Base-by-base conservation (phyloP, 202 grass and related monocot species). In the Bolboschoenoplectus hybrid region DNA sequence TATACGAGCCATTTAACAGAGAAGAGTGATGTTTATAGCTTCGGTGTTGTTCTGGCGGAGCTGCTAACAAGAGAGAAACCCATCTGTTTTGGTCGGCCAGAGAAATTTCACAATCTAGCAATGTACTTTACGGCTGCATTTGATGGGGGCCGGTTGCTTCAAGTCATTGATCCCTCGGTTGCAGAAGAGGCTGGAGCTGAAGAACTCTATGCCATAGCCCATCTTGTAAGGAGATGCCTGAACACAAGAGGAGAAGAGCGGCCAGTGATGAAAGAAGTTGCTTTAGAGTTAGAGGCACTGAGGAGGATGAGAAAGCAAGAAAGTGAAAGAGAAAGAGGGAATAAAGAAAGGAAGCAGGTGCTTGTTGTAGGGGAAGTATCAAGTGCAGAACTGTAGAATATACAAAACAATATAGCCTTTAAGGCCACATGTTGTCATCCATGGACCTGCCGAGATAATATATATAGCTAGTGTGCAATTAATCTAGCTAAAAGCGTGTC, bases 1-100 rank as follows among this genome's bases (percentile, higher is more conserved):
- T 47, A 85, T 40, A 94, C 94, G 36, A 90, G 94, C 85, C 84
- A 83, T 13, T 34, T 97, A 80, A 97, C 94, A 1, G 88, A 93
- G 38, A 97, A 92, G 64, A 97, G 94, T n/a, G 91, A 97, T 55
- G 94, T 97, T 0, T 97, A 97, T 41, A 80, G 85, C 10, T 86
- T 86, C 26, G 85, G 85, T 64, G 85, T 86, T 68, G 85, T 86
- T 38, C 60, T 86, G 2, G 74, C 36, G 0, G 85, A 86, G 74
- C 74, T 86, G 1, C 35, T 86, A 32, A 86, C 74, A 41, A 57
- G 74, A 13, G 9, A 86, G 74, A 79, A 39, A 16, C 73, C 85
- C 1, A 40, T 86, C 12, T 81, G 74, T 47, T 44, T 45, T 40
- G 6, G 0, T 55, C 51, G 74, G 47, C 63, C 60, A 2, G 73